Conservation (phyloP, 2,329 filamentous ascomycete species). For the Falciphora oryzae region DNA sequence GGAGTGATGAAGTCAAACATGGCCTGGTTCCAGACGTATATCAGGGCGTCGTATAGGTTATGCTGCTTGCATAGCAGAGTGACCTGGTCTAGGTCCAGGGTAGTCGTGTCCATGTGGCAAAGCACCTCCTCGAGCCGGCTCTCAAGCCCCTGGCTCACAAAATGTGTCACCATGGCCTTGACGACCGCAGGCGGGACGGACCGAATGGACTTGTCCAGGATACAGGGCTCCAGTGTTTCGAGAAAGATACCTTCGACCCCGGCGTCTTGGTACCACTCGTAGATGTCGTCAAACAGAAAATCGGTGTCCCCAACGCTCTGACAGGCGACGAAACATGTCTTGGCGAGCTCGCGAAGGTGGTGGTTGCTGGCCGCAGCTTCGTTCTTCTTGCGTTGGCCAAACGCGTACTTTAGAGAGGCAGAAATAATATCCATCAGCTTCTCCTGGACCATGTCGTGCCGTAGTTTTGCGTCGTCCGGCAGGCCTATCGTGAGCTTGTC, state of each 20-base stretch:
- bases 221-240: slow-evolving; percentile 81
- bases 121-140: slow-evolving; percentile 86
- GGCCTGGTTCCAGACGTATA: slow-evolving; percentile 95
- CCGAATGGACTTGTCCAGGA: slow-evolving; percentile 70
- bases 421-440: slow-evolving; percentile 91
- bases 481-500: slow-evolving; percentile 92
- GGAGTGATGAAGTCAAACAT: slow-evolving; percentile 87
- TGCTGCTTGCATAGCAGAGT: slow-evolving; percentile 88
- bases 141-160: slow-evolving; percentile 68
- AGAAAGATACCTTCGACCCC: slow-evolving; percentile 71
- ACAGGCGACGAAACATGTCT: slow-evolving; percentile 79
- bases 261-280: slow-evolving; percentile 80
- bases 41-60: slow-evolving; percentile 86
- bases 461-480: slow-evolving; percentile 70
- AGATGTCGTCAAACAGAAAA: slow-evolving; percentile 87
- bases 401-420: slow-evolving; percentile 85
- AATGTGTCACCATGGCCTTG: slow-evolving; percentile 80
- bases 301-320: slow-evolving; percentile 70
- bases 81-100: slow-evolving; percentile 90
- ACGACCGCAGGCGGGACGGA: slow-evolving; percentile 75
- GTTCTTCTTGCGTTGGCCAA: slow-evolving; percentile 57
- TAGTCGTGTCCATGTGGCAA: slow-evolving; percentile 83
- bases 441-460: slow-evolving; percentile 79
- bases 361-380: slow-evolving; percentile 40
- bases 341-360: slow-evolving; percentile 71